A percentile compares a stretch with the other conserved stretches of the same genome.
Conservation (phyloP, 2,329 filamentous ascomycete species). For the Clarireedia paspali region DNA sequence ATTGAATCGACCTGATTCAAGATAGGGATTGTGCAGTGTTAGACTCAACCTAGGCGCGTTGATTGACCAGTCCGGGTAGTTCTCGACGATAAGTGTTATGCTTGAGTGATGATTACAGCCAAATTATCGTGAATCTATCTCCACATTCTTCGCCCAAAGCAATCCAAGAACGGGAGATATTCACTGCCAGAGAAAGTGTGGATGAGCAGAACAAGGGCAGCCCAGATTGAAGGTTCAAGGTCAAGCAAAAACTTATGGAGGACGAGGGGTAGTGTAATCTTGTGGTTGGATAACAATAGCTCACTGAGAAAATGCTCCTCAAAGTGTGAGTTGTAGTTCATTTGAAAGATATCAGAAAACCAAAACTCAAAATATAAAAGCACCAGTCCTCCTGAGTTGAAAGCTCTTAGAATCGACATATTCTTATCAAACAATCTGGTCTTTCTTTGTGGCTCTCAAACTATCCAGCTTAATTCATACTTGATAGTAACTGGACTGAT, state of each 20-base stretch:
- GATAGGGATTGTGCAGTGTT: constrained; percentile 14
- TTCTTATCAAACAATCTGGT: background rate
- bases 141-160: constrained; percentile 15
- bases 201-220: constrained; percentile 22
- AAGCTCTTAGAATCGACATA: background rate
- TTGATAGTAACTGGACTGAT: too few species aligned
- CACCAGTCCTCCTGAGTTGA: background rate
- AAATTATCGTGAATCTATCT: constrained; percentile 24
- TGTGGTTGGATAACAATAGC: constrained; percentile 17
- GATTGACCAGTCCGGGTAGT: constrained; percentile 13
- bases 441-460: too few species aligned
- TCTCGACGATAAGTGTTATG: constrained; percentile 22
- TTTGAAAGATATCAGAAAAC: background rate
- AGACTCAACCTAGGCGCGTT: constrained; percentile 11
- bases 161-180: constrained; percentile 16
- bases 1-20: constrained; percentile 12
- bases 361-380: constrained; percentile 5
- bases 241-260: constrained; percentile 25
- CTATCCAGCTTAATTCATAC: too few species aligned
- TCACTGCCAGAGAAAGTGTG: constrained; percentile 23
- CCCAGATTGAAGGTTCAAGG: constrained; percentile 23
- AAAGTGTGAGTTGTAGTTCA: background rate
- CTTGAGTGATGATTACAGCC: constrained; percentile 9
- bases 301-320: background rate
- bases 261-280: constrained; percentile 17